A percentile compares a stretch with the other conserved stretches of the same genome.
These are phyloP conservation scores for Panellus pusillus DNA, from an alignment of 768 basidiomycete species.

Conservation along the genomic window DNA sequence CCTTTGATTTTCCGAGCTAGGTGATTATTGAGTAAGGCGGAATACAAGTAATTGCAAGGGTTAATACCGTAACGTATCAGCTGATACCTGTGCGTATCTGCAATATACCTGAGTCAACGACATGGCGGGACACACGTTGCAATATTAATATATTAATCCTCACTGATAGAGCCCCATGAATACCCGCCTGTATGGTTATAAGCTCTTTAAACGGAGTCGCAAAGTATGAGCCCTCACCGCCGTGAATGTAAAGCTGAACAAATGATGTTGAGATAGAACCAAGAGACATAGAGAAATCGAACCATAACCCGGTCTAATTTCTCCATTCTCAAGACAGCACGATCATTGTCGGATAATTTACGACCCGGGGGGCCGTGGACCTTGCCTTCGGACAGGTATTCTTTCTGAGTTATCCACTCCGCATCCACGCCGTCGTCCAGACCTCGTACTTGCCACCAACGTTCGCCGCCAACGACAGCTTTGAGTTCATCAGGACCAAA, in stretches of 20 bases:
- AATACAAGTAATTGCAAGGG: background rate
- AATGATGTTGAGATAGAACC: slow-evolving; percentile 7
- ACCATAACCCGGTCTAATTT: slow-evolving; percentile 59
- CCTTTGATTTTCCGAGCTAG: slow-evolving; percentile 72
- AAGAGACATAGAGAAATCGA: slow-evolving; percentile 9
- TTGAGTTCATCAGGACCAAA: slow-evolving; percentile 71
- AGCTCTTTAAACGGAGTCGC: background rate
- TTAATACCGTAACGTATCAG: slow-evolving; percentile 52
- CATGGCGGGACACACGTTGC: background rate
- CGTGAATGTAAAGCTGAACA: slow-evolving; percentile 62
- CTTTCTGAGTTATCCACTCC: slow-evolving; percentile 60
- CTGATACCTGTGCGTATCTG: slow-evolving; percentile 63
- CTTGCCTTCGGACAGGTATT: slow-evolving; percentile 35
- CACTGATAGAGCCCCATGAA: slow-evolving; percentile 67
- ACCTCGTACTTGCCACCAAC: slow-evolving; percentile 85
- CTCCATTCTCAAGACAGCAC: slow-evolving; percentile 50
- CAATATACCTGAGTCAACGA: background rate
- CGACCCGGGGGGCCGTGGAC: slow-evolving; percentile 20
- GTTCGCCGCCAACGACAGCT: slow-evolving; percentile 68
- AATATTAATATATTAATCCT: too few relatives aligned
- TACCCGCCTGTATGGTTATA: slow-evolving; percentile 47
- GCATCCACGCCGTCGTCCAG: slow-evolving; percentile 61
- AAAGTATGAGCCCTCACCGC: slow-evolving; percentile 38
- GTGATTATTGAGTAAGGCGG: slow-evolving; percentile 17
- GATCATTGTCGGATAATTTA: slow-evolving; percentile 37